Base-by-base conservation (phyloP, 345 rosid genomes). In the Adansonia digitata region DNA sequence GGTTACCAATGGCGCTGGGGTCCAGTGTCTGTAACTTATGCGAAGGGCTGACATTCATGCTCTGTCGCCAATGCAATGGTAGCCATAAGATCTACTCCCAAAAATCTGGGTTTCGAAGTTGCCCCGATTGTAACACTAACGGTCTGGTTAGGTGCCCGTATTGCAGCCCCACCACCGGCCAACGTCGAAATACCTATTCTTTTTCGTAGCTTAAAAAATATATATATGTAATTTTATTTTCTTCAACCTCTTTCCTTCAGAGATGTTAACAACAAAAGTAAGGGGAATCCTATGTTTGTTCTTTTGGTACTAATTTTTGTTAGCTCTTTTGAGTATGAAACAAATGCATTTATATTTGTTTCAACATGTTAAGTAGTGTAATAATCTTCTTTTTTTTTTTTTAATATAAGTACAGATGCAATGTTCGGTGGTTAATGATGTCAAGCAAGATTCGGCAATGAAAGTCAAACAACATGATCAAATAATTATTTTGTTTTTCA, bases 31-130 rank as follows among this genome's bases (percentile, higher is more conserved):
- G 94, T 42, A 74, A 80, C 69, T 8, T 61, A 5, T 90, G 94
- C 10, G 76, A 84, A 61, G 92, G 94, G 35, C 67, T 85, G 82
- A 83, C 91, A 79, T 90, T 90, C 34, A 42, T 77, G 34, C 5
- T 87, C 1, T 90, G 94, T 61, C 79, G 57, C 7, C 64, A 9
- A 18, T 90, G 94, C 45, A 75, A 77, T 42, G 94, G 94, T 13
- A 90, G 92, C 80, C 92, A 84, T 59, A 84, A 90, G 90, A 79
- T 90, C 60, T 82, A 84, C 77, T 55, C 34, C 7, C 87, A 73
- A 31, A 79, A 76, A 60, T 59, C 0, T 0, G 91, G 92, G 14
- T 90, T 88, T 43, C 63, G 45, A 22, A 80, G 52, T 71, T 90
- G 91, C 68, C 5, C 53, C 0, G 27, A 31, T 40, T 90, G 92